Percentiles rank a stretch among this genome's conserved stretches.
Evolutionary conservation across 192 early-diverging fungal species (phyloP).

Genomic region (Umbelopsis sp.): DNA sequence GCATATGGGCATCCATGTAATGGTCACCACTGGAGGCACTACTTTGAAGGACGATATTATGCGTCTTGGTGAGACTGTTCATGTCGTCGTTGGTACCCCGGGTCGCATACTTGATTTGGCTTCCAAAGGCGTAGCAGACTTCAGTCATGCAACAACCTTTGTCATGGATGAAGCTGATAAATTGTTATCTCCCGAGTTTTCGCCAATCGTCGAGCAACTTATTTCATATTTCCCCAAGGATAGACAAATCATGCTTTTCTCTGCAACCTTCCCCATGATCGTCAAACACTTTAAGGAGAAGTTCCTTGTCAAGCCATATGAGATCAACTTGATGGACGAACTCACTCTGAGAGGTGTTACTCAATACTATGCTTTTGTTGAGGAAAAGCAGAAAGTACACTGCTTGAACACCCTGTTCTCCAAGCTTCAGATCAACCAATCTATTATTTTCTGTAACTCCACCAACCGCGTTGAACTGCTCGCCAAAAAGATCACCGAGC

Average conservation of each 20-base stretch:
- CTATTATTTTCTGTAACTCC: conserved; percentile 99
- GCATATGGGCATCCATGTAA: conserved; percentile 94
- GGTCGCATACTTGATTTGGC: conserved; percentile 97
- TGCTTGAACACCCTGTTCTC: conserved; percentile 93
- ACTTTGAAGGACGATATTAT: conserved; percentile 98
- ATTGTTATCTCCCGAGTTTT: conserved; percentile 97
- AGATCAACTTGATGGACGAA: conserved; percentile 99
- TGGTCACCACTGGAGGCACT: conserved; percentile 99
- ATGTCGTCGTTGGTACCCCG: conserved; percentile 96
- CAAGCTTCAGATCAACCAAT: conserved; percentile 99
- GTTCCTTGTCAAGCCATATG: conserved; percentile 93
- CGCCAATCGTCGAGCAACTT: conserved; percentile 97
- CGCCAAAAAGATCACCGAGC: conserved; percentile 99
- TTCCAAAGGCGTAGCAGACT: conserved; percentile 90
- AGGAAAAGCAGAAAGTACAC: conserved; percentile 98
- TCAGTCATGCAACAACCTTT: conserved; percentile 86
- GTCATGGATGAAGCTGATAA: conserved; percentile 99
- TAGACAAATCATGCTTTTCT: conserved; percentile 96
- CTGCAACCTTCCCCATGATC: conserved; percentile 97
- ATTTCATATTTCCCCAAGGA: conserved; percentile 85
- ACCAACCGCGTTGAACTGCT: conserved; percentile 98
- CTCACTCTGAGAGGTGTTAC: conserved; percentile 97
- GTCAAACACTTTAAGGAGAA: conserved; percentile 99
- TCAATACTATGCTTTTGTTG: conserved; percentile 99
- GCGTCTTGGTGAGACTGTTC: conserved; percentile 89